Percentiles rank a stretch among this genome's conserved stretches.
These are phyloP conservation scores for Coemansia sp. DNA, from an alignment of 192 early-diverging fungal genomes.

Conservation along the genomic window DNA sequence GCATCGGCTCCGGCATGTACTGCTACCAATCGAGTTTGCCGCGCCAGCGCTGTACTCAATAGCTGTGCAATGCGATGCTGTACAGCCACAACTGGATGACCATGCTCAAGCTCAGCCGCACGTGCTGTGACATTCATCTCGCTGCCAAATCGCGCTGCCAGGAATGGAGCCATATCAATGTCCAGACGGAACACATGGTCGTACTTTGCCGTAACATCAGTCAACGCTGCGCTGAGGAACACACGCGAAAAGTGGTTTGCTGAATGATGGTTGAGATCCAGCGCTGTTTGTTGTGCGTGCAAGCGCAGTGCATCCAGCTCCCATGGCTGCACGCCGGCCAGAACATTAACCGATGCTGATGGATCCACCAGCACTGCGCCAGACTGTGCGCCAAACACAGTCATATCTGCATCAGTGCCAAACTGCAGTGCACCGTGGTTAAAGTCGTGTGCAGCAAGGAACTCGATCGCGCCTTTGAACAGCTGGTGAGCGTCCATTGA, in stretches of 20 bases:
- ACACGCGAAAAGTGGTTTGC: constrained; percentile 24
- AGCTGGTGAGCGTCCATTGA: constrained; percentile 85
- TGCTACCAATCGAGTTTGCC: constrained; percentile 26
- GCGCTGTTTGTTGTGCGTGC: constrained; percentile 28
- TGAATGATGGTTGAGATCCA: constrained; percentile 24
- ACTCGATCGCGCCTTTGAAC: constrained; percentile 82
- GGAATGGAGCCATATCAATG: constrained; percentile 19
- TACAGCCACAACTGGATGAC: constrained; percentile 25
- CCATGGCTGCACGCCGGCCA: constrained; percentile 64
- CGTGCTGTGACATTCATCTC: constrained; percentile 10
- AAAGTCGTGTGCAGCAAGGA: constrained; percentile 59
- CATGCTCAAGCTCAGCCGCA: constrained; percentile 27
- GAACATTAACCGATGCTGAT: constrained; percentile 80
- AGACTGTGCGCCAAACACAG: constrained; percentile 40
- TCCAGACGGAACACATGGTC: constrained; percentile 49
- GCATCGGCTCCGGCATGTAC: constrained; percentile 53
- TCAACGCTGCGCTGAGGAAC: constrained; percentile 28
- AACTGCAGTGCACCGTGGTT: constrained; percentile 23
- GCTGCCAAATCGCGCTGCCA: constrained; percentile 16
- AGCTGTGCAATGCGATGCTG: constrained; percentile 25
- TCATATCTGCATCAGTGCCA: constrained; percentile 17
- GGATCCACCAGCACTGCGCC: constrained; percentile 81
- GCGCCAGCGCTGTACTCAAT: constrained; percentile 19
- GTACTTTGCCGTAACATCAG: constrained; percentile 20
- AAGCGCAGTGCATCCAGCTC: constrained; percentile 63